Percentiles rank a stretch among this genome's conserved stretches.
phyloP scores from a whole-genome alignment of 2,329 filamentous ascomycete genomes.

The Tolypocladium amazonense region DNA sequence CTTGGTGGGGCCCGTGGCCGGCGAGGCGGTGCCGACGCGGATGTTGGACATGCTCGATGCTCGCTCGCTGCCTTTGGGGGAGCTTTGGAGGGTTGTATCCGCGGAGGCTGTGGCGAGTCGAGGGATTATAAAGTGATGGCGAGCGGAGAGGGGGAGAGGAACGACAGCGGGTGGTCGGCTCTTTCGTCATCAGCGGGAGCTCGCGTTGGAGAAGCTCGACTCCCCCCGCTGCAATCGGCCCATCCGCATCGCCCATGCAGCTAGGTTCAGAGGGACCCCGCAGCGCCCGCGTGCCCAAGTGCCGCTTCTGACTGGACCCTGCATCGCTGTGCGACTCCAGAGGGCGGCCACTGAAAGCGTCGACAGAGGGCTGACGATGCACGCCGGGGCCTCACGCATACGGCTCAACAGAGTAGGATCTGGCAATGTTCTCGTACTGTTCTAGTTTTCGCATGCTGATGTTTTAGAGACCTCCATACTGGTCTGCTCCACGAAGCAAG shows the following conservation, averaged over 20 bases:
- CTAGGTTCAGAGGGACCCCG: not conserved
- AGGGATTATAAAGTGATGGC: not conserved
- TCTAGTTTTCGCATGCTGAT: too few relatives aligned
- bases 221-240: not conserved
- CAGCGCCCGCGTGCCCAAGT: not conserved
- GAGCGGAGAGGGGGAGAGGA: not conserved
- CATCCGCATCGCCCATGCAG: not conserved
- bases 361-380: not conserved
- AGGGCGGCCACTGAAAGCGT: not conserved
- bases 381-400: too few relatives aligned
- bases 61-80: not conserved
- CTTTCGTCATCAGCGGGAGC: not conserved
- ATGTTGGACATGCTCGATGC: slow-evolving; percentile 22
- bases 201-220: not conserved
- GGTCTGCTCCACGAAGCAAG: too few relatives aligned
- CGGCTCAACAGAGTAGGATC: too few relatives aligned
- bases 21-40: slow-evolving; percentile 46
- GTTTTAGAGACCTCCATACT: too few relatives aligned
- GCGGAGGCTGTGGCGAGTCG: not conserved
- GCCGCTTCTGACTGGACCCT: not conserved
- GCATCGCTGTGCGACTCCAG: too few relatives aligned
- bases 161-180: not conserved
- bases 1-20: slow-evolving; percentile 37
- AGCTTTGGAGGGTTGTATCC: not conserved
- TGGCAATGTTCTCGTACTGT: too few relatives aligned